Percentiles rank a stretch among this genome's conserved stretches.
Conservation (phyloP, 192 early-diverging fungal genomes). For the Chytriomyces confervae region DNA sequence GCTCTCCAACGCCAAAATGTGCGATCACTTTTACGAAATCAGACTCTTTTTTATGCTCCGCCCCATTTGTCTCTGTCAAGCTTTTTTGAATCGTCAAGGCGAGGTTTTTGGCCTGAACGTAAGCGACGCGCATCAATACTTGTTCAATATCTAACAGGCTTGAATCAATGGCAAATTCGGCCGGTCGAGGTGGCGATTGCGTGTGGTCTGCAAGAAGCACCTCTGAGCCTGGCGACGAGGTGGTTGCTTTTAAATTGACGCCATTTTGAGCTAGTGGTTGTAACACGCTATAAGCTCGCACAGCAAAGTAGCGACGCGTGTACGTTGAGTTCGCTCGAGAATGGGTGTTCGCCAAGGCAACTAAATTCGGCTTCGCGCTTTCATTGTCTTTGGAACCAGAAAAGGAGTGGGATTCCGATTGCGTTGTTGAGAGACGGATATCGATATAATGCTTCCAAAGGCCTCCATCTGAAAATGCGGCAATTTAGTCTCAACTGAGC, state of each 20-base stretch:
- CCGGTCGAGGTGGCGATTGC: too few species aligned
- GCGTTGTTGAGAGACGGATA: not conserved
- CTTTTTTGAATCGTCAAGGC: not conserved
- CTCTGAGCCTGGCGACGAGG: not conserved
- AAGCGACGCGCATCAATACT: not conserved
- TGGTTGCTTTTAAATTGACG: not conserved
- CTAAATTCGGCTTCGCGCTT: not conserved
- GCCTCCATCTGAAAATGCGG: not conserved
- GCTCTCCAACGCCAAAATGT: not conserved
- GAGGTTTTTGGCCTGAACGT: not conserved
- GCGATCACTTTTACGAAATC: not conserved
- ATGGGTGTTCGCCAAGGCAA: slow-evolving; percentile 7
- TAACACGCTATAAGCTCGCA: slow-evolving; percentile 11
- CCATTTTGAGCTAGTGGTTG: not conserved
- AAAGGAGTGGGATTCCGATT: not conserved
- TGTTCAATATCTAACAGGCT: slow-evolving; percentile 10
- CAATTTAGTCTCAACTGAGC: not conserved
- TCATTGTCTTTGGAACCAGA: not conserved
- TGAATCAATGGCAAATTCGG: not conserved
- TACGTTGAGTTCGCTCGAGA: not conserved
- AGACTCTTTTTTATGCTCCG: not conserved
- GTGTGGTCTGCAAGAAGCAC: not conserved
- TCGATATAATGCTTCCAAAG: not conserved
- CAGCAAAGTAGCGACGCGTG: not conserved
- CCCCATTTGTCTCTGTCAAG: not conserved